A percentile compares a stretch with the other conserved stretches of the same genome.
Conservation (phyloP, 495 filamentous ascomycete genomes). For the Hapsidospora chrysogenum region DNA sequence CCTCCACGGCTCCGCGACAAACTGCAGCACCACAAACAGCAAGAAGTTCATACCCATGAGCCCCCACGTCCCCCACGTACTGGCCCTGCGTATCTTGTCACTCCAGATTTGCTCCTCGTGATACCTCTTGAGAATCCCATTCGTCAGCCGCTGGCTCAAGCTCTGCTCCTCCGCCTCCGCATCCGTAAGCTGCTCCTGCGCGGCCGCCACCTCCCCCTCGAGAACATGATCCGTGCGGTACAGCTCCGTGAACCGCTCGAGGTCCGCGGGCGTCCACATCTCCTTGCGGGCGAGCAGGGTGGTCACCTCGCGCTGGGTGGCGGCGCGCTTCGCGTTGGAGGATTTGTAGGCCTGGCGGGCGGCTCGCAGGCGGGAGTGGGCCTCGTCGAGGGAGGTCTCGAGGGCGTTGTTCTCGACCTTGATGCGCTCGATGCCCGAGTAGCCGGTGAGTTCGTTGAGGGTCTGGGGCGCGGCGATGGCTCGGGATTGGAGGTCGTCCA, state of each 20-base stretch:
- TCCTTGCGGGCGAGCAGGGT: constrained; percentile 86
- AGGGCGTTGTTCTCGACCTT: constrained; percentile 55
- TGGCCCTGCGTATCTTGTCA: constrained; percentile 89
- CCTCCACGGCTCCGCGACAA: constrained; percentile 91
- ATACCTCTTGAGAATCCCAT: constrained; percentile 72
- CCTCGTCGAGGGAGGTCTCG: constrained; percentile 47
- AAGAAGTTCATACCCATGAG: constrained; percentile 93
- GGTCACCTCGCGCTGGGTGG: constrained; percentile 91
- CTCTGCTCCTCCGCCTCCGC: constrained; percentile 67
- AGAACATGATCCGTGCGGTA: constrained; percentile 88
- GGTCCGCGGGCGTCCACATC: constrained; percentile 69
- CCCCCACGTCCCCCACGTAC: constrained; percentile 96
- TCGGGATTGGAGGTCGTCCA: constrained; percentile 80
- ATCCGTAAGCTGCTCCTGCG: constrained; percentile 50
- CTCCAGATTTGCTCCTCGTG: constrained; percentile 99
- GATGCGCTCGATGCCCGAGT: constrained; percentile 78
- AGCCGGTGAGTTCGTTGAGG: constrained; percentile 86
- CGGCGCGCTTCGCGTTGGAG: constrained; percentile 60
- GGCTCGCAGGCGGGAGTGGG: constrained; percentile 45
- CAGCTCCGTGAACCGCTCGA: constrained; percentile 86
- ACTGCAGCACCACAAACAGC: constrained; percentile 74
- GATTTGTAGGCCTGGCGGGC: constrained; percentile 62
- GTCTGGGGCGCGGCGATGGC: constrained; percentile 70
- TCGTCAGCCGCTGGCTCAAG: constrained; percentile 52
- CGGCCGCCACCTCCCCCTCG: constrained; percentile 68